Evolutionary conservation across 495 filamentous ascomycete species (phyloP), one percentile per base, ranked within the genome.

Genomic region (Rhypophila decipiens): DNA sequence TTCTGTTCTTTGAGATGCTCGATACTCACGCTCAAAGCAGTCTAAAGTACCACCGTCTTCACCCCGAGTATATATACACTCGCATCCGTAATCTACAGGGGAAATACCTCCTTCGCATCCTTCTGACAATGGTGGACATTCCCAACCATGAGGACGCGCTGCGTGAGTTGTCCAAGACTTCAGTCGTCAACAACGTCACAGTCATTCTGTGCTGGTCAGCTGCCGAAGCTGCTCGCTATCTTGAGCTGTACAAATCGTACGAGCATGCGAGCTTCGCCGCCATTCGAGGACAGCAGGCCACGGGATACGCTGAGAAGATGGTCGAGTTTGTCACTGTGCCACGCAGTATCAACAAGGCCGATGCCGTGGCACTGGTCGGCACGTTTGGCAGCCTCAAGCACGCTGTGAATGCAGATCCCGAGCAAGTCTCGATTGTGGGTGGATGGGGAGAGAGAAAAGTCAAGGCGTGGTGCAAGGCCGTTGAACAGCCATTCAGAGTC

Each of bases 381-480:
- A 86, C 82, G 13, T 97, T 96, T 70, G 94, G 94, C 4, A 91
- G 83, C 46, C 61, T 97, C 24, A 78, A 84, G 56, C 84, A 85
- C 20, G 93, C 91, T 0, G 70, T 97, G 27, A 97, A 96, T 69
- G 90, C 88, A 12, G 74, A 80, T 11, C 82, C 86, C 1, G 94
- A 99, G 56, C 85, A 94, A 64, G 72, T 97, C 37, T 75, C 79
- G 22, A 63, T 86, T 35, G 79, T 99, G 22, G 76, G 84, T 5
- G 93, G 93, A 9, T 97, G 90, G 90, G 93, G 93, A 15, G 87
- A 95, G 70, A 91, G 85, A 70, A 99, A 97, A 64, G 88, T 96
- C 5, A 80, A 83, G 57, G 75, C 76, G 44, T 97, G 91, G 88
- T 85, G 79, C 57, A 75, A 66, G 42, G 83, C 83, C 3, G 88